Percentiles rank a stretch among this genome's conserved stretches.
Evolutionary conservation across 1,284 basidiomycete species (phyloP).

Genomic region (Inonotus hispidus): DNA sequence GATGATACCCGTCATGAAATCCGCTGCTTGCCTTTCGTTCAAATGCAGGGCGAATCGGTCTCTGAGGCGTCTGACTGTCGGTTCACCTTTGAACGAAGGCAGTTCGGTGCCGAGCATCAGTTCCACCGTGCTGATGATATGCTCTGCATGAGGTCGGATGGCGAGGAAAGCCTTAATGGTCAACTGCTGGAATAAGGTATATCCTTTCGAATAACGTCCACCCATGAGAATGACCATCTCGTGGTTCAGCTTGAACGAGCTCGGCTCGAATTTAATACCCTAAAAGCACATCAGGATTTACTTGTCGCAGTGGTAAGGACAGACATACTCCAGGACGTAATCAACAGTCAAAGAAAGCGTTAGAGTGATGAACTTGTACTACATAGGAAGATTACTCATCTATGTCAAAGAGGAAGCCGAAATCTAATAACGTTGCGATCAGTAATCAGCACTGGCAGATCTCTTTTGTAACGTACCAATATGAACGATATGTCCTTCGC

Average conservation of each 20-base stretch:
- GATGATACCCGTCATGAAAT: slow-evolving; percentile 86
- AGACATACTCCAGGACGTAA: slow-evolving; percentile 61
- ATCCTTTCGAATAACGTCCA: slow-evolving; percentile 88
- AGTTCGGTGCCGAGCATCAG: slow-evolving; percentile 95
- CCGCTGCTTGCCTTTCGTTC: slow-evolving; percentile 87
- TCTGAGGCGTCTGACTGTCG: slow-evolving; percentile 80
- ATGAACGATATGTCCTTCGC: slow-evolving; percentile 93
- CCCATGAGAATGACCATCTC: slow-evolving; percentile 99
- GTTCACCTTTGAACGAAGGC: slow-evolving; percentile 95
- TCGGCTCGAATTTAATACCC: slow-evolving; percentile 97
- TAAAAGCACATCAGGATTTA: slow-evolving; percentile 29
- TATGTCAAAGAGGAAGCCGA: slow-evolving; percentile 98
- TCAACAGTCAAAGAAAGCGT: slow-evolving; percentile 16
- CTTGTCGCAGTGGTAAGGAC: slow-evolving; percentile 8
- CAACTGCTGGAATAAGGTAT: slow-evolving; percentile 88
- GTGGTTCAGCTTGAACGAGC: slow-evolving; percentile 95
- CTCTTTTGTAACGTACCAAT: slow-evolving; percentile 55
- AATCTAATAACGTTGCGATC: slow-evolving; percentile 54
- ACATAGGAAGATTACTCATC: slow-evolving; percentile 55
- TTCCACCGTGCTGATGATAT: slow-evolving; percentile 83
- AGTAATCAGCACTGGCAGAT: slow-evolving; percentile 15
- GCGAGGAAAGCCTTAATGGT: slow-evolving; percentile 97
- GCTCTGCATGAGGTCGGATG: slow-evolving; percentile 85
- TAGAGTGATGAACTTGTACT: neutral
- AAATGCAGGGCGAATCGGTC: slow-evolving; percentile 85